phyloP scores from a whole-genome alignment of 2,329 filamentous ascomycete species.

The Colletotrichum eleusines region DNA sequence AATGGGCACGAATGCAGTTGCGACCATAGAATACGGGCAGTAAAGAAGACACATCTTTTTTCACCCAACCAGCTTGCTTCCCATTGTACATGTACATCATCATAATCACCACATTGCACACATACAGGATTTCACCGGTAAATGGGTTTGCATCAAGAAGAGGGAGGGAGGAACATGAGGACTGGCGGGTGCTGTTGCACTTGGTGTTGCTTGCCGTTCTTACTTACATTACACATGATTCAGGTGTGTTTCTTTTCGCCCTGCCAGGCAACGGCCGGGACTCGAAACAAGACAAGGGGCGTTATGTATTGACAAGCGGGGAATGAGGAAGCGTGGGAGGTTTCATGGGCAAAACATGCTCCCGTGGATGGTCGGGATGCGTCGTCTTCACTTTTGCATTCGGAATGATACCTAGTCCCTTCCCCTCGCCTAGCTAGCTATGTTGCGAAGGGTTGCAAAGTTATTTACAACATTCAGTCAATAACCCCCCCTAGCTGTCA shows the following conservation, averaged over 20 bases:
- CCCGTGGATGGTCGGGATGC: background rate
- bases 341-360: conserved; percentile 12
- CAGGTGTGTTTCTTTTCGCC: background rate
- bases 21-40: conserved; percentile 22
- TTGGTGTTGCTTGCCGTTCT: conserved; percentile 5
- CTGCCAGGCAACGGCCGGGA: background rate
- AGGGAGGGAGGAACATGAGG: background rate
- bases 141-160: conserved; percentile 33
- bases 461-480: conserved; percentile 6
- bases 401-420: conserved; percentile 40
- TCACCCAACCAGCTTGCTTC: background rate
- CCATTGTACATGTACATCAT: conserved; percentile 33
- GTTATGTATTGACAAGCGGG: conserved; percentile 15
- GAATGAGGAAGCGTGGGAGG: conserved; percentile 30
- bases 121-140: conserved; percentile 24
- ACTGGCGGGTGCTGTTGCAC: conserved; percentile 13
- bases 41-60: background rate
- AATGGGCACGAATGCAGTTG: background rate
- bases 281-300: conserved; percentile 25
- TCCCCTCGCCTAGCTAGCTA: conserved; percentile 5
- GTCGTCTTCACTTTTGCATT: conserved; percentile 18
- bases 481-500: background rate
- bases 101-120: conserved; percentile 26
- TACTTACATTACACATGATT: conserved; percentile 7
- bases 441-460: conserved; percentile 25